Percentiles rank a stretch among this genome's conserved stretches.
Conservation (phyloP, 176 grass and related monocot genomes). For the Oryza officinalis region DNA sequence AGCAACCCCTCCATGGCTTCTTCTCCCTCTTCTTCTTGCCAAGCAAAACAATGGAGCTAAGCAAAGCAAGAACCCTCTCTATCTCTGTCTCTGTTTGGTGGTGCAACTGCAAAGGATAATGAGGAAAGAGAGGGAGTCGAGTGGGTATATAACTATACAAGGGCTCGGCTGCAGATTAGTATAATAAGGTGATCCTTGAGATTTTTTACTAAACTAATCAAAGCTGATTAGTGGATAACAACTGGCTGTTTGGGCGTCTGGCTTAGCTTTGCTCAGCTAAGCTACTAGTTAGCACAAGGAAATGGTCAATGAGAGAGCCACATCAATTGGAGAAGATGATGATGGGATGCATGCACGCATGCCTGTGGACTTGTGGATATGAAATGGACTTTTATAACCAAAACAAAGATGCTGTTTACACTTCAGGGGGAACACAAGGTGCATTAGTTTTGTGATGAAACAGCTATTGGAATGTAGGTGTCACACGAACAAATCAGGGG, state of each 20-base stretch:
- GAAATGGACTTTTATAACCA: not conserved
- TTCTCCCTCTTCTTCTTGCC: not conserved
- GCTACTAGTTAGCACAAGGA: not conserved
- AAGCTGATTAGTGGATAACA: not conserved
- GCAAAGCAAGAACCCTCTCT: not conserved
- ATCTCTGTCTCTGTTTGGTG: not conserved
- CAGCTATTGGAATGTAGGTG: not conserved
- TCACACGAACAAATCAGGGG: not conserved
- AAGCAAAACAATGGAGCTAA: not conserved
- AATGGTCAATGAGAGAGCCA: conserved; percentile 27
- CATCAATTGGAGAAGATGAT: not conserved
- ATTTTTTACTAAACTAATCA: conserved; percentile 4
- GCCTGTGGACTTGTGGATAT: not conserved
- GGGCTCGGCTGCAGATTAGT: not conserved
- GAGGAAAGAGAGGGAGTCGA: not conserved
- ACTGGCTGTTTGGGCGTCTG: conserved; percentile 26
- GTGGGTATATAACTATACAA: conserved; percentile 5
- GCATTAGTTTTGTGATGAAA: not conserved
- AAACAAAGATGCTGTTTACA: not conserved
- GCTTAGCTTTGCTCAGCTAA: not conserved
- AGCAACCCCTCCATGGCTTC: conserved; percentile 57
- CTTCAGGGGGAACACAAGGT: not conserved
- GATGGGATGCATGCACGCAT: not conserved
- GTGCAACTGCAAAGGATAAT: not conserved
- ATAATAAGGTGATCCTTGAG: not conserved